Base-by-base conservation (phyloP, 352 stramenopile genomes). In the Achlya hypogyna region DNA sequence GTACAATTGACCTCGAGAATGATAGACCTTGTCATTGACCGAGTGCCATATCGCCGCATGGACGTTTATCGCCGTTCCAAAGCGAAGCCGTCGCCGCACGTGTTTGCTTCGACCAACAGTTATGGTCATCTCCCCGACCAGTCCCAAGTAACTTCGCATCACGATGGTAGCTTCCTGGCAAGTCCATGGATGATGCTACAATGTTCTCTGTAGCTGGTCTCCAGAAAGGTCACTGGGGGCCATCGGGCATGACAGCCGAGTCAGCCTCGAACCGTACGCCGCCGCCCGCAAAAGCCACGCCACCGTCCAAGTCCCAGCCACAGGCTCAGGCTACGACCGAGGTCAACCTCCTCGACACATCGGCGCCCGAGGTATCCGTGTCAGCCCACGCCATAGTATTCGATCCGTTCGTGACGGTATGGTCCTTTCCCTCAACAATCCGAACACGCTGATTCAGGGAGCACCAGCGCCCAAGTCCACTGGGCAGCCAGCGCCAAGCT, bases 31-130 rank as follows among this genome's bases (percentile, higher is more conserved):
- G 70, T 86, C 9, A 88, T 91, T 51, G 78, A 92, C 40, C 79
- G 82, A 40, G 75, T 92, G n/a, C 78, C 85, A 32, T 94, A 84
- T 64, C 82, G 85, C 64, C 84, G 77, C 22, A 92, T 84, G 85
- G 85, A 93, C 69, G 82, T 93, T 8, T 91, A 86, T 47, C 82
- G 83, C 1, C 81, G 84, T 42, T 81, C 78, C 53, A 93, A 93
- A 64, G 72, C 79, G 16, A 62, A 62, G 43, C 70, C 38, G 38
- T 10, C 38, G 38, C 12, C 38, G 38, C 38, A 45, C n/a, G 38
- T 45, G 38, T 45, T 45, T 45, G 38, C 12, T 18, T 10, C 38
- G 38, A n/a, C 38, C 12, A 9, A 10, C 38, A 18, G 38, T 10
- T 45, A 45, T 18, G n/a, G 38, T 18, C 14, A 45, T 18, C 2